Evolutionary conservation across 768 basidiomycete species (phyloP).

Genomic region (Psilocybe tampanensis): DNA sequence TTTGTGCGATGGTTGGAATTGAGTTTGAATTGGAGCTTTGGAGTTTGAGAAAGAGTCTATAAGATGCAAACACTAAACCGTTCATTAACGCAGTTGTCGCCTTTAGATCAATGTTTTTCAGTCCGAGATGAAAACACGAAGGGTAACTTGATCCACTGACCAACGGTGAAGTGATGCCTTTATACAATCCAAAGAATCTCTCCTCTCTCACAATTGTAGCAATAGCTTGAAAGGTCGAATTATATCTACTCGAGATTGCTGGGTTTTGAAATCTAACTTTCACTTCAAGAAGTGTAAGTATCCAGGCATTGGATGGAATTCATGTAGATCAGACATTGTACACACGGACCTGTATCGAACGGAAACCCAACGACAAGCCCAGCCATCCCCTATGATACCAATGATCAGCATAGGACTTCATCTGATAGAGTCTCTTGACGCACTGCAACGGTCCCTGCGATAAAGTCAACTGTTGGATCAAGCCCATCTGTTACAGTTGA

Average conservation of each 20-base stretch:
- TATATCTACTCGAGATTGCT: constrained; percentile 54
- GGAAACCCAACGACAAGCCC: constrained; percentile 75
- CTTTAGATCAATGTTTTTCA: constrained; percentile 34
- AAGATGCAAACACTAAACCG: constrained; percentile 84
- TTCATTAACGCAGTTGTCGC: constrained; percentile 77
- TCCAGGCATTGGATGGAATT: not conserved
- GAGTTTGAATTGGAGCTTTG: constrained; percentile 51
- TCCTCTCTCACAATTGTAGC: constrained; percentile 72
- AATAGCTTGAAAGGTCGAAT: constrained; percentile 66
- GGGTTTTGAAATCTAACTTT: constrained; percentile 84
- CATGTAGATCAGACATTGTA: not conserved
- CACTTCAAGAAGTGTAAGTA: constrained; percentile 40
- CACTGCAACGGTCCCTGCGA: constrained; percentile 72
- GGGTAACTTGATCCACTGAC: constrained; percentile 38
- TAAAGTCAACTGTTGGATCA: constrained; percentile 73
- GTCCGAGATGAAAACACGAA: not conserved
- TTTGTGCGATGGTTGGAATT: constrained; percentile 69
- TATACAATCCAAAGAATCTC: constrained; percentile 66
- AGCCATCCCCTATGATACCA: constrained; percentile 51
- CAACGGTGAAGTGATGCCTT: constrained; percentile 81
- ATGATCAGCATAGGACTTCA: not conserved
- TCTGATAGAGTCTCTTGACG: constrained; percentile 3
- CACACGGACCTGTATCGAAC: constrained; percentile 55
- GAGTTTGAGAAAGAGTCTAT: constrained; percentile 73
- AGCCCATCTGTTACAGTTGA: constrained; percentile 26